Evolutionary conservation across 441 rosid genomes (phyloP).

Genomic region (Gossypium davidsonii): DNA sequence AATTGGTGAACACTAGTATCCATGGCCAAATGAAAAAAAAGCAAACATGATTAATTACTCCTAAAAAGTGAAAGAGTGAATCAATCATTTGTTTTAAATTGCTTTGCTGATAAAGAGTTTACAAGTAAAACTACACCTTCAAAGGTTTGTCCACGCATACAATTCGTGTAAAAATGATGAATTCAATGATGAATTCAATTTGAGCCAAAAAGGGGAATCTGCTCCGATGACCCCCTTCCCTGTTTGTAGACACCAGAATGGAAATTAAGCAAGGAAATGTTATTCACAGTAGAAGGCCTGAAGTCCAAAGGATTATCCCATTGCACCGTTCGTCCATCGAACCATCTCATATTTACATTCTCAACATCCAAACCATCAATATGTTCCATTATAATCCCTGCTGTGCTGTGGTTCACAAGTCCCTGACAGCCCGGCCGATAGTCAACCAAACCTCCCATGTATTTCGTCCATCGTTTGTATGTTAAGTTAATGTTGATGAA

Average conservation of each 20-base stretch:
- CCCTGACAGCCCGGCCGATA: slow-evolving; percentile 87
- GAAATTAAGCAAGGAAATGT: slow-evolving; percentile 57
- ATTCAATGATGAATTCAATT: not conserved
- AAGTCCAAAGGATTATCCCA: slow-evolving; percentile 83
- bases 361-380: slow-evolving; percentile 63
- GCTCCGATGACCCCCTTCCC: not conserved
- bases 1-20: too few relatives aligned
- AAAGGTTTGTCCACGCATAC: not conserved
- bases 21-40: too few relatives aligned
- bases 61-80: not conserved
- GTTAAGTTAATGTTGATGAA: slow-evolving; percentile 60
- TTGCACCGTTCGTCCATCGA: slow-evolving; percentile 20
- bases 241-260: slow-evolving; percentile 39
- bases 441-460: slow-evolving; percentile 58
- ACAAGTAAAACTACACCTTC: not conserved
- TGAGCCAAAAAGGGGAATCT: not conserved
- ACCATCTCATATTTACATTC: slow-evolving; percentile 71
- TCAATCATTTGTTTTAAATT: not conserved
- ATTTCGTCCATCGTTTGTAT: slow-evolving; percentile 62
- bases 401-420: slow-evolving; percentile 54
- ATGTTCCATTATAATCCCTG: slow-evolving; percentile 86
- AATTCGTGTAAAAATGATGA: not conserved
- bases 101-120: not conserved
- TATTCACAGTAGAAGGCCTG: slow-evolving; percentile 68
- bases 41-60: not conserved